Percentiles rank a stretch among this genome's conserved stretches.
Conservation (phyloP, 225 moss, liverwort and hornwort genomes). For the Marchantia polymorpha region DNA sequence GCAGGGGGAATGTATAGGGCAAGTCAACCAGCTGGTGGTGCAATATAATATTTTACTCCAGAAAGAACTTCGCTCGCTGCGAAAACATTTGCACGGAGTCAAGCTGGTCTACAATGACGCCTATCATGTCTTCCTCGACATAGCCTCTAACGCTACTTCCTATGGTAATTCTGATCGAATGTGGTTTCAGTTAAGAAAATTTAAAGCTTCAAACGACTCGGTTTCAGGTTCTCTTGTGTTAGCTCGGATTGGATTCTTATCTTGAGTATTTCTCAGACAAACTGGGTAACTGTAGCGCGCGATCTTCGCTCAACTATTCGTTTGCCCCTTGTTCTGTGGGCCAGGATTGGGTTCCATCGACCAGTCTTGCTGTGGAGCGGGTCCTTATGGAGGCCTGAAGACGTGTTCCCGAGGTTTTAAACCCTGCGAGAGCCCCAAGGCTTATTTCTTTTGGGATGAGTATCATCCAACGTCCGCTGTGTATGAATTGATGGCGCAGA, state of each 20-base stretch:
- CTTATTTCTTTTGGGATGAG: conserved; percentile 76
- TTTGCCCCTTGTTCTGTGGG: neutral
- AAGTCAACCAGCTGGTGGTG: conserved; percentile 45
- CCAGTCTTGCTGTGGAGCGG: conserved; percentile 67
- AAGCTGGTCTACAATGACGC: conserved; percentile 48
- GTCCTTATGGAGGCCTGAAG: conserved; percentile 60
- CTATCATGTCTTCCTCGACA: conserved; percentile 27
- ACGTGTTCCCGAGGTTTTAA: conserved; percentile 42
- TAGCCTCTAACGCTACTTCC: conserved; percentile 16
- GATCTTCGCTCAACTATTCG: too few species aligned
- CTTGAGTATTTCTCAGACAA: too few species aligned
- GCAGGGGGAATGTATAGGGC: conserved; percentile 50
- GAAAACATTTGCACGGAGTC: conserved; percentile 51
- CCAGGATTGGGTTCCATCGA: conserved; percentile 52
- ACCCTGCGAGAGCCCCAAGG: conserved; percentile 42
- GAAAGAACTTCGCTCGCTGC: conserved; percentile 35
- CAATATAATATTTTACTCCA: conserved; percentile 53
- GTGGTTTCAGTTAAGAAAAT: too few species aligned
- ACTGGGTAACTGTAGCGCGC: too few species aligned
- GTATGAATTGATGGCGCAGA: conserved; percentile 28
- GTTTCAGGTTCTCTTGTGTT: too few species aligned
- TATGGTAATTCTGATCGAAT: conserved; percentile 8
- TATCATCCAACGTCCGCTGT: conserved; percentile 66
- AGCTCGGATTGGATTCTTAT: too few species aligned
- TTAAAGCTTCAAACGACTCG: too few species aligned